Evolutionary conservation across 176 grass and related monocot species (phyloP), one percentile per base, ranked within the genome.

Genomic region (Hyparrhenia diplandra): DNA sequence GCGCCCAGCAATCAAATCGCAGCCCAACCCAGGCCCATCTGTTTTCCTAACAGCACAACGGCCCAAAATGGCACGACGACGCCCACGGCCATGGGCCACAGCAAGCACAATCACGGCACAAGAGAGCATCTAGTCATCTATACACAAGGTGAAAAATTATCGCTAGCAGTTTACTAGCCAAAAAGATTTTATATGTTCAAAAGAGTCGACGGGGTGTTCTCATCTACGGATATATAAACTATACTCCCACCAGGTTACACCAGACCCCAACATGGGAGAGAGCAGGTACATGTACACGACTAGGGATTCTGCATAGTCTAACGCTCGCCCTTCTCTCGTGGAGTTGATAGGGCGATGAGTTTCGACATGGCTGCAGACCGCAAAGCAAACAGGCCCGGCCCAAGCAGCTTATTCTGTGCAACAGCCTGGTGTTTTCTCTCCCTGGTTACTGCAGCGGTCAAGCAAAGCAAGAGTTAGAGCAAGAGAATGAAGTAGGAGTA

Each of bases 271-370:
- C 45, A 80, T 43, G 37, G 37, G 37, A 10, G 41, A 9, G 39
- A 10, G 41, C 41, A 13, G 0, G 12, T 43, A 13, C 12, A 43
- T 43, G 12, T 43, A 43, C 8, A 36, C 20, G 18, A 2, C 52
- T n/a, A 55, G 3, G 12, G 12, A 43, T n/a, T n/a, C n/a, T 43
- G 42, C 42, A 43, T 43, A 43, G 12, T 43, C 42, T 43, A 43
- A 43, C 42, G 42, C 42, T 43, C 42, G 45, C 76, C 61, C 87
- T 84, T 84, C 76, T 88, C 76, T 34, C 52, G 62, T 0, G 32
- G 63, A 76, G 87, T 76, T 76, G 87, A 85, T 4, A 89, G 71
- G 87, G 71, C 82, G 7, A 76, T 13, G 4, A 41, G 78, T 71
- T 28, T 81, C 82, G 25, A 59, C 34, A 21, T 64, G 63, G 41